Conservation (phyloP, 441 rosid species). For the Cnidoscolus chayamansa region DNA sequence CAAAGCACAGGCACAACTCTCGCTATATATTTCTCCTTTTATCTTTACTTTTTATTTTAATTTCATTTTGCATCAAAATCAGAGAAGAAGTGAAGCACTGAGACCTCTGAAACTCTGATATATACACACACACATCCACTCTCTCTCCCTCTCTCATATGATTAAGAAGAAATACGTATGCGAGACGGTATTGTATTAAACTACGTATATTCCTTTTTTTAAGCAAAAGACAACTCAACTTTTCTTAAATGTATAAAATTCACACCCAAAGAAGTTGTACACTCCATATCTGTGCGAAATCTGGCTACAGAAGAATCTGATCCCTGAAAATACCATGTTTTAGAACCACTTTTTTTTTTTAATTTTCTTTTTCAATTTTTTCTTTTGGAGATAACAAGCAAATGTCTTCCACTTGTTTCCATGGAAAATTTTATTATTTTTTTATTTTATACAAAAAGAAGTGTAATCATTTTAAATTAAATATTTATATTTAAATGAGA, state of each 20-base stretch:
- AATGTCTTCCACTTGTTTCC: neutral
- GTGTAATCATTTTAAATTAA: neutral
- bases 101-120: constrained; percentile 30
- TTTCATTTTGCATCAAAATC: constrained; percentile 36
- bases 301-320: constrained; percentile 9
- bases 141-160: constrained; percentile 30
- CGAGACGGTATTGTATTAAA: constrained; percentile 9
- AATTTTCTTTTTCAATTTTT: neutral
- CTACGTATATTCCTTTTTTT: constrained; percentile 26
- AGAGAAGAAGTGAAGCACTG: constrained; percentile 31
- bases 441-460: neutral
- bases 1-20: constrained; percentile 15
- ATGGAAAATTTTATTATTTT: no score
- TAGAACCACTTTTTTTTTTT: neutral
- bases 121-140: constrained; percentile 6
- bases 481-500: no score
- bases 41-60: neutral
- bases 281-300: neutral
- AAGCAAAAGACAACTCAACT: neutral
- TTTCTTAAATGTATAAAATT: constrained; percentile 3
- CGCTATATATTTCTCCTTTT: constrained; percentile 6
- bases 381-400: neutral
- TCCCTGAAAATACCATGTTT: neutral
- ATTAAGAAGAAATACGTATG: constrained; percentile 32
- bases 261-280: constrained; percentile 6